phyloP scores from a whole-genome alignment of 2,329 filamentous ascomycete species.

The Neofusicoccum cordaticola region DNA sequence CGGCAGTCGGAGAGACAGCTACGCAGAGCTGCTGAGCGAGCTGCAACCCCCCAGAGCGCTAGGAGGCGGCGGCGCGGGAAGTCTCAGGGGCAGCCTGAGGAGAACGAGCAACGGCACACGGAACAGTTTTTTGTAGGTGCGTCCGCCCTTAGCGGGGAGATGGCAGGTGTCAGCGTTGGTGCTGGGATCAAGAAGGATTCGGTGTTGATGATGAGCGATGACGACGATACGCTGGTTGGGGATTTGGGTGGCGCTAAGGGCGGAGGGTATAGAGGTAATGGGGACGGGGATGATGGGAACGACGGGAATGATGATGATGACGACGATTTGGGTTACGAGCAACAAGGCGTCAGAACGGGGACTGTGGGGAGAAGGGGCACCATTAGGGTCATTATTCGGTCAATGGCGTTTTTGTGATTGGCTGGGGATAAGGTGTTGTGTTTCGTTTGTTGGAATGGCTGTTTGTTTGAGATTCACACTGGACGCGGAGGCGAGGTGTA shows the following conservation, averaged over 20 bases:
- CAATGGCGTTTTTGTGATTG: constrained; percentile 13
- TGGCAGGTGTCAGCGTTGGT: not conserved
- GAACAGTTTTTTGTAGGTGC: constrained; percentile 19
- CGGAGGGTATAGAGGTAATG: not conserved
- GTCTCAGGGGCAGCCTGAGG: not conserved
- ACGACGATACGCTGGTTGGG: not conserved
- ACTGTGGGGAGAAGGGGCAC: not conserved
- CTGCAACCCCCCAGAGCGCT: constrained; percentile 10
- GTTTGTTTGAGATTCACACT: not conserved
- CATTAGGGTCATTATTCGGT: constrained; percentile 7
- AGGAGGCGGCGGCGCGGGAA: constrained; percentile 1
- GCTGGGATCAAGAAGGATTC: not conserved
- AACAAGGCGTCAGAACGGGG: not conserved
- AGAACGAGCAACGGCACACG: not conserved
- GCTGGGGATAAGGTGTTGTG: not conserved
- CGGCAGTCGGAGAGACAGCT: constrained; percentile 43
- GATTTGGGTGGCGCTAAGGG: constrained; percentile 8
- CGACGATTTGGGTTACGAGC: not conserved
- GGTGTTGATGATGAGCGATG: not conserved
- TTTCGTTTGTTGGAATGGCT: not conserved
- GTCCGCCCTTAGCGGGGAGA: constrained; percentile 17
- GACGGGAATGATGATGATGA: constrained; percentile 3
- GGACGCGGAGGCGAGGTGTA: not conserved
- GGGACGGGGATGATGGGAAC: not conserved
- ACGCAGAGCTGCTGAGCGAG: constrained; percentile 9